These are phyloP conservation scores for Boletus semigastroideus DNA, from an alignment of 1,284 basidiomycete genomes.

Conservation along the genomic window DNA sequence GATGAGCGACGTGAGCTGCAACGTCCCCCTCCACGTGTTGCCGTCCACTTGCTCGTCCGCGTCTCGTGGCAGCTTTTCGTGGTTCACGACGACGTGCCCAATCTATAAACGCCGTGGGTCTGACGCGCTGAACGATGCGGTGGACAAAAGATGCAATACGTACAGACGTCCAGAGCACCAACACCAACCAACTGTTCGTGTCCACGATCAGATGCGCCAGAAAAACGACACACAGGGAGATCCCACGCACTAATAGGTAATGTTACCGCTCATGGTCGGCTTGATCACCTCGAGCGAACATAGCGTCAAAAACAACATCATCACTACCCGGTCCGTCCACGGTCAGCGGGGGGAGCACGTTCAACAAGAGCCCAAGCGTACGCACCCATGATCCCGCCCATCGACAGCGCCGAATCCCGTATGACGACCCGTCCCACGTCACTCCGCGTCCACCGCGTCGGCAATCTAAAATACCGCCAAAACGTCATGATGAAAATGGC, in stretches of 20 bases:
- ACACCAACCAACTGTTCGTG: slow-evolving; percentile 19
- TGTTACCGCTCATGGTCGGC: slow-evolving; percentile 13
- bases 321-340: slow-evolving; percentile 1
- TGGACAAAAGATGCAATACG: slow-evolving; percentile 2
- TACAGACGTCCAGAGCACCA: slow-evolving; percentile 20
- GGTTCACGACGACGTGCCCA: slow-evolving; percentile 10
- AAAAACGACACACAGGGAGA: background rate
- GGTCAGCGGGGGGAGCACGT: background rate
- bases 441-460: slow-evolving; percentile 5
- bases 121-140: too few species aligned
- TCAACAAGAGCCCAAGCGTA: background rate
- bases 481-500: slow-evolving; percentile 20
- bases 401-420: slow-evolving; percentile 13
- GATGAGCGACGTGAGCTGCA: slow-evolving; percentile 10
- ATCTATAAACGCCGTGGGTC: too few species aligned
- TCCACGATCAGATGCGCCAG: background rate
- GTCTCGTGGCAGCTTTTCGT: slow-evolving; percentile 8
- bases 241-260: slow-evolving; percentile 18
- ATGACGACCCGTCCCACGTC: slow-evolving; percentile 10
- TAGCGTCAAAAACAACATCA: slow-evolving; percentile 24
- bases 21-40: slow-evolving; percentile 1
- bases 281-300: slow-evolving; percentile 13
- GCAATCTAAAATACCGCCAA: slow-evolving; percentile 16
- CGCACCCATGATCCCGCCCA: slow-evolving; percentile 11
- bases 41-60: background rate